Evolutionary conservation across 2,329 filamentous ascomycete genomes (phyloP), one percentile per base, ranked within the genome.

Genomic region (Anisogramma anomala): DNA sequence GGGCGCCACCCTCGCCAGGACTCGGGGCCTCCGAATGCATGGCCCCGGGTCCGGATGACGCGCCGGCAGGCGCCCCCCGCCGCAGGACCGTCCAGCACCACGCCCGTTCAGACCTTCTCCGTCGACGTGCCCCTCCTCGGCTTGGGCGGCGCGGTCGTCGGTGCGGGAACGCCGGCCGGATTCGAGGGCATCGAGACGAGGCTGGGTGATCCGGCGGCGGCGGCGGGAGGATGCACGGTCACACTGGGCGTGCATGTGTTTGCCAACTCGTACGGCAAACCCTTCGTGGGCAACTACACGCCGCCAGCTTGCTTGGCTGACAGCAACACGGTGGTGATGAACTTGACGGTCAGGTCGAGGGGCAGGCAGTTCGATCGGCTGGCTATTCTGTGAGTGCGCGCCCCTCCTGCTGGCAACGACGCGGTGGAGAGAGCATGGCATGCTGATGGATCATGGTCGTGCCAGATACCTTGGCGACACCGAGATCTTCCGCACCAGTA

Each of bases 401-500:
- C n/a, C n/a, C n/a, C n/a, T n/a, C n/a, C n/a, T n/a, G n/a, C n/a
- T n/a, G n/a, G n/a, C n/a, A n/a, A n/a, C n/a, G n/a, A n/a, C n/a
- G n/a, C n/a, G n/a, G n/a, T n/a, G n/a, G n/a, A n/a, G n/a, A n/a
- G n/a, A n/a, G n/a, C n/a, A n/a, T n/a, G n/a, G n/a, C n/a, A n/a
- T n/a, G n/a, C n/a, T n/a, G n/a, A n/a, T n/a, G n/a, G n/a, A n/a
- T n/a, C n/a, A n/a, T n/a, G n/a, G n/a, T n/a, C n/a, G n/a, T n/a
- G n/a, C n/a, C n/a, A 44, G 42, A 65, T 82, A 73, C 43, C 65
- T 83, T 30, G 71, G 71, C 18, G 75, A 81, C 52, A 70, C 69
- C 10, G 79, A 83, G 55, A 66, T 83, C 1, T 82, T 76, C 57
- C 66, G 79, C 13, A 81, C 77, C 3, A 81, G 75, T 11, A 83